Evolutionary conservation across 139 green algal species (phyloP).

Genomic region (Micromonas commoda): DNA sequence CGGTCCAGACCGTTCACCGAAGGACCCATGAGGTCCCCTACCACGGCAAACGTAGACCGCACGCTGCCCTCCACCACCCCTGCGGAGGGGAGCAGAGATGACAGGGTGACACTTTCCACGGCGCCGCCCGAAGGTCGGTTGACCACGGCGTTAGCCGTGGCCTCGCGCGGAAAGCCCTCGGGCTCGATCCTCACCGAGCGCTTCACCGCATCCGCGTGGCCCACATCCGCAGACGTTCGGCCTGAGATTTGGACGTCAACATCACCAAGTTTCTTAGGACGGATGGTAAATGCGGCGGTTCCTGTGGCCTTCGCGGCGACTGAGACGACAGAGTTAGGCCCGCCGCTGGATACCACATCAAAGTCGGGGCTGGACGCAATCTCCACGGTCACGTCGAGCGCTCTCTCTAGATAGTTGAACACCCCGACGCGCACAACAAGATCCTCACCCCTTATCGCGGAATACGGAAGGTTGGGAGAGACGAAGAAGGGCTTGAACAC

Average conservation of each 20-base stretch:
- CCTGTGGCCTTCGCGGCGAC: neutral
- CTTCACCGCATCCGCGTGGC: neutral
- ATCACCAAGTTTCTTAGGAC: too few species aligned
- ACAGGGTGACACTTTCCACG: constrained; percentile 3
- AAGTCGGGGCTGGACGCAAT: neutral
- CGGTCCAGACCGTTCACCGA: constrained; percentile 19
- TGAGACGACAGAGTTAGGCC: neutral
- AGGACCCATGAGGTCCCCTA: constrained; percentile 31
- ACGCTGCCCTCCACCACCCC: constrained; percentile 5
- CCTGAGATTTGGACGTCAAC: too few species aligned
- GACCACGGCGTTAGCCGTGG: constrained; percentile 6
- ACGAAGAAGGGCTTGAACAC: constrained; percentile 27
- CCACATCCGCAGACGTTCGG: neutral
- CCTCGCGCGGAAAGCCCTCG: neutral
- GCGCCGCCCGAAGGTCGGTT: neutral
- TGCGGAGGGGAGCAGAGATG: neutral
- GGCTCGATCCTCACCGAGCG: neutral
- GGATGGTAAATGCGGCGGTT: neutral
- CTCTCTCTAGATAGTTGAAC: constrained; percentile 20
- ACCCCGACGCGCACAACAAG: constrained; percentile 5
- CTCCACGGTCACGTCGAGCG: neutral
- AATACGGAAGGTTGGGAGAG: constrained; percentile 13
- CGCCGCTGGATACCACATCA: too few species aligned
- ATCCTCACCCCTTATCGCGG: constrained; percentile 11
- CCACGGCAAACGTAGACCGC: neutral